phyloP scores from a whole-genome alignment of 495 filamentous ascomycete species.

The Cercophora newfieldiana region DNA sequence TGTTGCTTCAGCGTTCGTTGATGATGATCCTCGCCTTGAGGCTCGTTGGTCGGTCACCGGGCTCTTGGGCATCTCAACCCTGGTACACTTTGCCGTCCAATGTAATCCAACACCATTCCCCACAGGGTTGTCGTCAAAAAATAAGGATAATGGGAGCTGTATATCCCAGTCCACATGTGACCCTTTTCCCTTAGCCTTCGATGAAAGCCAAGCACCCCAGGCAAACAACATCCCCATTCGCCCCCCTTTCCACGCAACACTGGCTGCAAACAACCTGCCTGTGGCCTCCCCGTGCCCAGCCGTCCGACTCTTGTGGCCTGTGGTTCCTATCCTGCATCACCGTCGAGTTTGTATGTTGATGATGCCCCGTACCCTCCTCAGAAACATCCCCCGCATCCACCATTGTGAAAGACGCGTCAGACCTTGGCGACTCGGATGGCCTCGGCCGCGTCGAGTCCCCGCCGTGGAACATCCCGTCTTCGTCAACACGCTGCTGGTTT shows the following conservation, averaged over 20 bases:
- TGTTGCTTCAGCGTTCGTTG: neutral
- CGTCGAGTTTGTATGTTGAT: neutral
- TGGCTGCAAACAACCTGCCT: constrained; percentile 45
- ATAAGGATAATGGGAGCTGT: neutral
- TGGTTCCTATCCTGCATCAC: neutral
- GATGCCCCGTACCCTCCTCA: neutral
- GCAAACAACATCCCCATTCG: constrained; percentile 50
- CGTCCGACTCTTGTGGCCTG: constrained; percentile 5
- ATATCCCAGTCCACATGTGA: neutral
- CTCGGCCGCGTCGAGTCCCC: neutral
- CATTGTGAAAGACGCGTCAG: constrained; percentile 42
- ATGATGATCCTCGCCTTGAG: neutral
- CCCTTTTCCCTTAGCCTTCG: constrained; percentile 32
- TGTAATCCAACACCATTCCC: neutral
- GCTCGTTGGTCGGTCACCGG: neutral
- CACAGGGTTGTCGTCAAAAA: neutral
- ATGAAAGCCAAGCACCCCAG: constrained; percentile 46
- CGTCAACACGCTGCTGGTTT: neutral
- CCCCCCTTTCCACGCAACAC: constrained; percentile 47
- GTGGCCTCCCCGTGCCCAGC: constrained; percentile 41
- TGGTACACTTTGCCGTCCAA: neutral
- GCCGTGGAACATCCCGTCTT: neutral
- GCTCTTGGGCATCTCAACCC: too few relatives aligned
- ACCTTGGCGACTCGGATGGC: neutral
- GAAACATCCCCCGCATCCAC: constrained; percentile 36